These are phyloP conservation scores for Aspergillus candidus DNA, from an alignment of 2,329 filamentous ascomycete species.

Conservation along the genomic window DNA sequence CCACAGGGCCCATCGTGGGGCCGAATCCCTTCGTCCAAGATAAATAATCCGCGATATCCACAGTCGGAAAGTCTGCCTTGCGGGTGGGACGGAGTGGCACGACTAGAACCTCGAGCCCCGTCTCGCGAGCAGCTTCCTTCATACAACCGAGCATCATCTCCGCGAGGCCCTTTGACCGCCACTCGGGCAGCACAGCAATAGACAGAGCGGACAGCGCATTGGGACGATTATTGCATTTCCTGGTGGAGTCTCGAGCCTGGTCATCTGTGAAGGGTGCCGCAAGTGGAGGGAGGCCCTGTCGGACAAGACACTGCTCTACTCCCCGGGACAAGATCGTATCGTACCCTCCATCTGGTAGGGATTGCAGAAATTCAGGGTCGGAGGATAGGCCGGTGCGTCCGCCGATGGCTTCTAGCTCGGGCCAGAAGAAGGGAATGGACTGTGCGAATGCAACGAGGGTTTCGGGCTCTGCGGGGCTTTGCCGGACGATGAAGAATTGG, in stretches of 20 bases:
- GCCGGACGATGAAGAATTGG: neutral
- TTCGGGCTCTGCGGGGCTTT: neutral
- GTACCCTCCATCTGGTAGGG: neutral
- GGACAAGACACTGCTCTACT: neutral
- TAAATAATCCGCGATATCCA: neutral
- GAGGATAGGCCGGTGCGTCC: neutral
- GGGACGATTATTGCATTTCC: neutral
- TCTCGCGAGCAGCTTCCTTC: neutral
- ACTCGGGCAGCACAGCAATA: neutral
- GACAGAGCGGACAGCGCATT: neutral
- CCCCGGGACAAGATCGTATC: slow-evolving; percentile 2
- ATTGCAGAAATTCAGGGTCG: neutral
- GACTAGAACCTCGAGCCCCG: neutral
- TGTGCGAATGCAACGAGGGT: neutral
- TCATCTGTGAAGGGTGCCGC: neutral
- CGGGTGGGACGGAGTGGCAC: neutral
- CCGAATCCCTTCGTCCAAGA: neutral
- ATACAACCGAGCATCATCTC: neutral
- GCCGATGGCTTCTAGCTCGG: neutral
- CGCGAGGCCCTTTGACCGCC: neutral
- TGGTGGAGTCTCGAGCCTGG: neutral
- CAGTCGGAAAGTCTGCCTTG: neutral
- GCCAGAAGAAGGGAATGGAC: neutral
- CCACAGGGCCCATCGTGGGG: neutral
- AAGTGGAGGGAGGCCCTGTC: neutral